A percentile compares a stretch with the other conserved stretches of the same genome.
Conservation (phyloP, 2,329 filamentous ascomycete genomes). For the Penicillium sp. region DNA sequence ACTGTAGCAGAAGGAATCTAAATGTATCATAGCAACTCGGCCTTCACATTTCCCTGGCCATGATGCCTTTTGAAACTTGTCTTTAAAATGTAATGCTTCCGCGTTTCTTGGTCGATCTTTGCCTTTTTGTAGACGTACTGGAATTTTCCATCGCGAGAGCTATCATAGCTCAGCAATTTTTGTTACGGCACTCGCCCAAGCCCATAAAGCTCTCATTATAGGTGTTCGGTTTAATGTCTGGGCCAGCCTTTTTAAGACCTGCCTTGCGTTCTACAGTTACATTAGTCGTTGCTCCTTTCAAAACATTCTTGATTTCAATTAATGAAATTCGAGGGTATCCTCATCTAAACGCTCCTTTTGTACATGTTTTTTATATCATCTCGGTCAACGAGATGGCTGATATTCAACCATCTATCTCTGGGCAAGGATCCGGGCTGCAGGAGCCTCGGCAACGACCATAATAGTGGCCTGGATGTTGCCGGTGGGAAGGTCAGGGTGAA, state of each 20-base stretch:
- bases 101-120: slow-evolving; percentile 1
- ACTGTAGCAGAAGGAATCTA: slow-evolving; percentile 16
- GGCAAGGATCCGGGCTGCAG: slow-evolving; percentile 49
- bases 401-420: slow-evolving; percentile 49
- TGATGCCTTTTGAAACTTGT: slow-evolving; percentile 16
- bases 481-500: slow-evolving; percentile 72
- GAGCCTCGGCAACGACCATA: slow-evolving; percentile 68
- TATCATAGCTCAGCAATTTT: no score
- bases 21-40: slow-evolving; percentile 31
- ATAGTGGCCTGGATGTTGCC: slow-evolving; percentile 72
- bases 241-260: no score
- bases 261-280: not conserved
- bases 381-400: slow-evolving; percentile 1
- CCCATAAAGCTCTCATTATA: no score
- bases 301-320: not conserved
- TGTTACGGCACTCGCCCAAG: no score
- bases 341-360: not conserved
- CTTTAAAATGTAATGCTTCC: slow-evolving; percentile 17
- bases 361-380: not conserved
- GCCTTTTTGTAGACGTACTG: not conserved
- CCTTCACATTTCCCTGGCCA: slow-evolving; percentile 18
- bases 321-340: not conserved
- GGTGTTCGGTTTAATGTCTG: no score
- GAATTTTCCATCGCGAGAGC: not conserved
- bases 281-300: not conserved